Evolutionary conservation across 2,329 filamentous ascomycete genomes (phyloP).

Genomic region (Claviceps monticola): DNA sequence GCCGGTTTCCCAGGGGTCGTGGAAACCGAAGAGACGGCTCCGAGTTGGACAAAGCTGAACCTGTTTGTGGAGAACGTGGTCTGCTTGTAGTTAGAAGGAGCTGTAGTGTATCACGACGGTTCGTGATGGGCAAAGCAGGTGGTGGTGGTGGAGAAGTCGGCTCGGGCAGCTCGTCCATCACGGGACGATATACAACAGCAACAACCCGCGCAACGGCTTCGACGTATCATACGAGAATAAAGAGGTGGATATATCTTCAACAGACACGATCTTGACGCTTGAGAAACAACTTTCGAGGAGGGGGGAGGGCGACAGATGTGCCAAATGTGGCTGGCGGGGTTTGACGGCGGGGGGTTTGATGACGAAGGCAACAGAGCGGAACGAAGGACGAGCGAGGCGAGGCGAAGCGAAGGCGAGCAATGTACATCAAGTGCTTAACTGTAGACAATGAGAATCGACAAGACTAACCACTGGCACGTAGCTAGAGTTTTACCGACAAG

Average conservation of each 20-base stretch:
- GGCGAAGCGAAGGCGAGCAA: not conserved
- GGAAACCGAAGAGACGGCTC: constrained; percentile 42
- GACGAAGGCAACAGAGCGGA: constrained; percentile 1
- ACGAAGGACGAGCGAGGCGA: not conserved
- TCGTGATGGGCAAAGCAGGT: constrained; percentile 15
- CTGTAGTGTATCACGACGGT: constrained; percentile 16
- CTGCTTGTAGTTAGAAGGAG: constrained; percentile 11
- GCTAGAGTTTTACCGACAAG: not conserved
- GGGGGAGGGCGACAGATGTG: not conserved
- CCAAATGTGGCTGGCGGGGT: not conserved
- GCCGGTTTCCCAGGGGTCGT: constrained; percentile 38
- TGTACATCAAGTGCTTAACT: not conserved
- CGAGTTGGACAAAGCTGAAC: constrained; percentile 22
- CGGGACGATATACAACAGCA: constrained; percentile 21
- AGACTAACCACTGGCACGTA: constrained; percentile 4
- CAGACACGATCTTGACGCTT: too few relatives aligned
- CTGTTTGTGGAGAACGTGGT: constrained; percentile 7
- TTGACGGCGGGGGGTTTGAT: not conserved
- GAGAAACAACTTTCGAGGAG: not conserved
- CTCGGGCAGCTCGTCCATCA: constrained; percentile 37
- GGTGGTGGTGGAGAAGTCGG: constrained; percentile 11
- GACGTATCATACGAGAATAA: constrained; percentile 12
- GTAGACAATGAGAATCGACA: constrained; percentile 3
- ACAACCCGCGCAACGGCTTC: constrained; percentile 5
- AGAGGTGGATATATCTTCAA: not conserved